phyloP scores from a whole-genome alignment of 495 filamentous ascomycete genomes.

The Thozetella sp. region DNA sequence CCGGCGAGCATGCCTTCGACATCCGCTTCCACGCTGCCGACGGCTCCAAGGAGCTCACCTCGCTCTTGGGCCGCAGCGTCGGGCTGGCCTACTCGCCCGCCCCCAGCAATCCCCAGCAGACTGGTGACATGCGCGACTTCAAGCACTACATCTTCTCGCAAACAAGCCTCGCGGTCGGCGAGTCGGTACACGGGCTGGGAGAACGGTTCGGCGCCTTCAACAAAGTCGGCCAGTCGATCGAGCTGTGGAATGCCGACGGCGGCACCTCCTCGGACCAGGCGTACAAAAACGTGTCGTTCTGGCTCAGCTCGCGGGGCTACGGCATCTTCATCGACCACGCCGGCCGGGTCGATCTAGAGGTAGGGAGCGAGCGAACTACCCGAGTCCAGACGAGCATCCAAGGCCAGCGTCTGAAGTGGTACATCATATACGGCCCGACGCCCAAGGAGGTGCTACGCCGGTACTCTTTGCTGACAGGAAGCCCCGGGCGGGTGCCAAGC shows the following conservation, averaged over 20 bases:
- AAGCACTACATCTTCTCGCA: slow-evolving; percentile 65
- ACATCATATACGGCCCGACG: slow-evolving; percentile 66
- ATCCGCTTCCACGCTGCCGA: slow-evolving; percentile 56
- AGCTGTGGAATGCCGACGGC: slow-evolving; percentile 74
- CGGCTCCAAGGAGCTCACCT: slow-evolving; percentile 52
- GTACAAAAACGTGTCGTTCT: slow-evolving; percentile 77
- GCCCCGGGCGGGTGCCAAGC: slow-evolving; percentile 58
- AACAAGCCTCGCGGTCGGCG: slow-evolving; percentile 64
- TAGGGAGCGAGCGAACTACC: slow-evolving; percentile 68
- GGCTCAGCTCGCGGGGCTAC: slow-evolving; percentile 67
- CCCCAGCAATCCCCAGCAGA: slow-evolving; percentile 49
- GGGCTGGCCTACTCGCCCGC: slow-evolving; percentile 56
- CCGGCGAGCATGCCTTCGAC: slow-evolving; percentile 55
- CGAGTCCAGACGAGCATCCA: slow-evolving; percentile 65
- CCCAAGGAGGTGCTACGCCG: slow-evolving; percentile 68
- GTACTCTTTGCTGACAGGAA: slow-evolving; percentile 64
- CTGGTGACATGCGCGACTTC: slow-evolving; percentile 53
- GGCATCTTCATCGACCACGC: slow-evolving; percentile 70
- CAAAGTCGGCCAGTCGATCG: slow-evolving; percentile 68
- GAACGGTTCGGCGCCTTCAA: slow-evolving; percentile 72
- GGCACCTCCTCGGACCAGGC: slow-evolving; percentile 71
- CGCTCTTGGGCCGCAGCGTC: slow-evolving; percentile 61
- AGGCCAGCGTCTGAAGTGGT: slow-evolving; percentile 62
- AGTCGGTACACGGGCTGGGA: slow-evolving; percentile 69
- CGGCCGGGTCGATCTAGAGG: slow-evolving; percentile 62